These are phyloP conservation scores for Fraxinus baroniana DNA, from an alignment of 305 asterid species.

Conservation along the genomic window DNA sequence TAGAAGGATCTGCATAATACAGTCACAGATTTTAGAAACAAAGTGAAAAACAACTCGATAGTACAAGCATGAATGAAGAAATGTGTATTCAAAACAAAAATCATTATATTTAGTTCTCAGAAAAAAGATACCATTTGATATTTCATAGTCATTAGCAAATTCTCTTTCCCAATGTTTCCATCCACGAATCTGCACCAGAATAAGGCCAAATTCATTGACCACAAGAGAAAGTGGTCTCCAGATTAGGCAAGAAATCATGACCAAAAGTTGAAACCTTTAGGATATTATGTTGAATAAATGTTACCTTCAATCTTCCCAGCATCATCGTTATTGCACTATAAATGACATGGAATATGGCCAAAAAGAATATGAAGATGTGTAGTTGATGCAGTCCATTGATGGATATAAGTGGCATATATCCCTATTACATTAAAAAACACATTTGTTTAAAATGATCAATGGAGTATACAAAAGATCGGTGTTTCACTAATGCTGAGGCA, in stretches of 20 bases:
- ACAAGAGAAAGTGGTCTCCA: not conserved
- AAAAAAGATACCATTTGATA: slow-evolving; percentile 45
- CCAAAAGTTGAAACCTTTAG: not conserved
- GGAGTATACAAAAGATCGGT: not conserved
- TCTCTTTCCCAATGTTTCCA: slow-evolving; percentile 92
- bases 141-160: slow-evolving; percentile 35
- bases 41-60: not conserved
- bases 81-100: not conserved
- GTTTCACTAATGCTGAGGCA: not conserved
- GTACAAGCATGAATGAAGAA: not conserved
- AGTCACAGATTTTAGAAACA: not conserved
- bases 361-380: slow-evolving; percentile 52
- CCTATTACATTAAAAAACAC: slow-evolving; percentile 23
- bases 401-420: slow-evolving; percentile 41
- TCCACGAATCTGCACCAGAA: slow-evolving; percentile 60
- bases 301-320: slow-evolving; percentile 44
- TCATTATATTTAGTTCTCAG: not conserved
- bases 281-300: not conserved
- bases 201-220: not conserved
- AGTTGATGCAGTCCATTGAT: slow-evolving; percentile 44
- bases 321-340: slow-evolving; percentile 44
- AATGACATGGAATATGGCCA: slow-evolving; percentile 47
- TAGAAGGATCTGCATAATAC: slow-evolving; percentile 47
- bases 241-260: not conserved
- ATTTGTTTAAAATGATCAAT: too few species aligned